Evolutionary conservation across 306 rosid species (phyloP).

Genomic region (Vachellia collinsii): DNA sequence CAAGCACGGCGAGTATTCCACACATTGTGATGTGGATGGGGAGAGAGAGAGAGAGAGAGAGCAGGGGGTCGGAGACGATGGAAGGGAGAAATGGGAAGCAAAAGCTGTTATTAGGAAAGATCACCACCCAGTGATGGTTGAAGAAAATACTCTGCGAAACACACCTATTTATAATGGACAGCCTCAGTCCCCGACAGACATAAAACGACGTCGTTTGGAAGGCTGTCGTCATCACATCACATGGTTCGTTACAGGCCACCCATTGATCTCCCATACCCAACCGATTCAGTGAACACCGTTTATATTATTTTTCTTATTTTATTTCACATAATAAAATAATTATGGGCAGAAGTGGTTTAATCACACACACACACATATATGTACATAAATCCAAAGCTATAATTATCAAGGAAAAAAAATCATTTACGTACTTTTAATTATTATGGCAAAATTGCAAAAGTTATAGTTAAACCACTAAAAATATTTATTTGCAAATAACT

Average conservation of each 20-base stretch:
- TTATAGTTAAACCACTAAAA: too few relatives aligned
- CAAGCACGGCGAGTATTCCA: conserved; percentile 95
- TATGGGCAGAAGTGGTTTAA: background rate
- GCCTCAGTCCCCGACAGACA: background rate
- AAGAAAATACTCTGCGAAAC: background rate
- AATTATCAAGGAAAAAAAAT: background rate
- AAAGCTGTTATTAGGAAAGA: background rate
- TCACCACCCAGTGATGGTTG: background rate
- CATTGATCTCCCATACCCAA: conserved; percentile 1
- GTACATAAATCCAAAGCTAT: too few relatives aligned
- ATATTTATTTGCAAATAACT: background rate
- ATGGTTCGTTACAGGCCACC: conserved; percentile 18
- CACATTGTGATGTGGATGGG: conserved; percentile 54
- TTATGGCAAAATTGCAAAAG: too few relatives aligned
- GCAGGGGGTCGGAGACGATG: background rate
- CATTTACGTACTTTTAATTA: background rate
- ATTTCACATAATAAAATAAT: too few relatives aligned
- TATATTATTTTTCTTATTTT: background rate
- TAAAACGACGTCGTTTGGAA: conserved; percentile 49
- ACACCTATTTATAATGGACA: conserved; percentile 56
- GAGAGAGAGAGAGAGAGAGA: background rate
- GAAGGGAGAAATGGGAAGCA: background rate
- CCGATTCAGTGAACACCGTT: background rate
- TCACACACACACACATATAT: background rate
- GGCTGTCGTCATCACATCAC: background rate